Evolutionary conservation across 2,329 filamentous ascomycete species (phyloP).

Genomic region (Monosporascus sp.): DNA sequence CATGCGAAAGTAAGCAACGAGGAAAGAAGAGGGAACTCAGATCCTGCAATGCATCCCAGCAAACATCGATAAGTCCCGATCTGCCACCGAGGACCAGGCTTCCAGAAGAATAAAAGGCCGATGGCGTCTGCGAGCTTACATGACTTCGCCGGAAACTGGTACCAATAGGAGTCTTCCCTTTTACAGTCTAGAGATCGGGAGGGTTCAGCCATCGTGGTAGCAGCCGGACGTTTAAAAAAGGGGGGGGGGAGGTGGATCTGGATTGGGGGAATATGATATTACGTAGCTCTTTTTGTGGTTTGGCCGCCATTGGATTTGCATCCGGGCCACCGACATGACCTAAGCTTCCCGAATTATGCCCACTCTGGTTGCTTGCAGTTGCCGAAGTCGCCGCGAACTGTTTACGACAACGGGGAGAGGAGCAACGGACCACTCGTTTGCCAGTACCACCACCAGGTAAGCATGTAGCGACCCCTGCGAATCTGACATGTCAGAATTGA

Average conservation of each 20-base stretch:
- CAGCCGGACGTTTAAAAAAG: background rate
- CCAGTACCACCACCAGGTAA: background rate
- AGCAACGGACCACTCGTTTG: background rate
- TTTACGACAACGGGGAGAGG: background rate
- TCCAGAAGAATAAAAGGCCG: background rate
- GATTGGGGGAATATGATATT: background rate
- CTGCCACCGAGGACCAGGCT: background rate
- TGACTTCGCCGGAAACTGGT: background rate
- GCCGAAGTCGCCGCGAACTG: background rate
- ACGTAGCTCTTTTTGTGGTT: background rate
- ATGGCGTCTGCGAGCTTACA: background rate
- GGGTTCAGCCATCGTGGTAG: background rate
- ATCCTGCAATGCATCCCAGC: background rate
- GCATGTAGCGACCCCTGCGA: background rate
- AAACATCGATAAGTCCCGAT: background rate
- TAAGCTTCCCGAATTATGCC: background rate
- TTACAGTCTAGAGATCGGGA: background rate
- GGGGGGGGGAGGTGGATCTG: background rate
- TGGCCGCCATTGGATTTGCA: background rate
- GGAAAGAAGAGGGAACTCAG: background rate
- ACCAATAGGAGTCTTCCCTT: background rate
- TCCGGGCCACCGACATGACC: background rate
- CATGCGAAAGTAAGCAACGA: background rate
- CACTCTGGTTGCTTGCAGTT: background rate
- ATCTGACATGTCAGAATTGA: constrained; percentile 1